Evolutionary conservation across 176 grass and related monocot species (phyloP), one percentile per base, ranked within the genome.

Genomic region (Coix lacrymajobi): DNA sequence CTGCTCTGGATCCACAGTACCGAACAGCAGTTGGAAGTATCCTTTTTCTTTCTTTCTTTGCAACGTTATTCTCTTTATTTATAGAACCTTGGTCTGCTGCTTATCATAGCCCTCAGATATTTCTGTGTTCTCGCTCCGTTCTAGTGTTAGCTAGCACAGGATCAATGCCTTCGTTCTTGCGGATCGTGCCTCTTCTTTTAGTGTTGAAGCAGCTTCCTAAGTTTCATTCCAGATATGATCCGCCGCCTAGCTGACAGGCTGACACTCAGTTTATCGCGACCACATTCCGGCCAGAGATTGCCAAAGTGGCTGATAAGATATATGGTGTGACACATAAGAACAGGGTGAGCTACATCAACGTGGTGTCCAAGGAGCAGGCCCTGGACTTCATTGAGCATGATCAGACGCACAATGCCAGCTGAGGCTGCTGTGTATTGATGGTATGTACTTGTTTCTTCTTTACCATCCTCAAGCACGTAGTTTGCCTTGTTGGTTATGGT

Each of bases 331-430:
- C 91, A 2, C 96, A 99, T 83, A 96, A 93, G 88, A 96, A 96
- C 58, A 92, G 96, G 43, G 96, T 94, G 17, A 99, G 93, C 80
- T 87, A 90, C 54, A 92, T 99, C 56, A 90, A 96, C 5, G 91
- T 99, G 52, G 87, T 99, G 17, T 83, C 96, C 24, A 92, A 90
- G 87, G 91, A 99, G 66, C 80, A 94, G 45, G 96, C 93, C 56
- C 48, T 99, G 90, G 91, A 99, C 85, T 99, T 99, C 79, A 94
- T 99, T 31, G 96, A 96, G 89, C 96, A 89, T 78, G 96, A 99
- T 49, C 93, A 99, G 89, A 88, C 96, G 15, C 87, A 92, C 45
- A 96, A 96, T 72, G 79, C 91, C 41, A 87, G 90, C 62, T 96
- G 79, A 96, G 77, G 17, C 69, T 48, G 39, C 24, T 25, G 11